Percentiles rank a stretch among this genome's conserved stretches.
Evolutionary conservation across 352 stramenopile genomes (phyloP).

Genomic region (Phytophthora sansomeana): DNA sequence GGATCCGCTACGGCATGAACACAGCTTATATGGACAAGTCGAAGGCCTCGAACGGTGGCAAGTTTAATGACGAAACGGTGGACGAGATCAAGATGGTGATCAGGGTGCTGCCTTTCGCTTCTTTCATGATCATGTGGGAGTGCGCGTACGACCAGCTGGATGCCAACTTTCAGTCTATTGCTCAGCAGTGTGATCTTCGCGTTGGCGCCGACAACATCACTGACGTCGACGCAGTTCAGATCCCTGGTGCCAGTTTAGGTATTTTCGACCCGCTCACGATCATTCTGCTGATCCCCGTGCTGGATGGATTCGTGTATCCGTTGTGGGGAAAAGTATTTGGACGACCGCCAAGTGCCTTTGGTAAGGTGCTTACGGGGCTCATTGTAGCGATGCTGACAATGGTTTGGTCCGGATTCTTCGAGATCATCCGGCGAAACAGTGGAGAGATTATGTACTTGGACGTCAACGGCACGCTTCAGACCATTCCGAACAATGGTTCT

Average conservation of each 20-base stretch:
- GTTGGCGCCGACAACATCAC: slow-evolving; percentile 42
- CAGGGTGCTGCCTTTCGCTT: slow-evolving; percentile 84
- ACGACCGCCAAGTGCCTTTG: slow-evolving; percentile 73
- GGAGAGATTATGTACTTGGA: slow-evolving; percentile 50
- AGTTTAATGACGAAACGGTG: slow-evolving; percentile 84
- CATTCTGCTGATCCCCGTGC: slow-evolving; percentile 77
- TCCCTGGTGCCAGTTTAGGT: slow-evolving; percentile 79
- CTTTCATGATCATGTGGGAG: slow-evolving; percentile 92
- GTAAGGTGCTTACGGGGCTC: slow-evolving; percentile 81
- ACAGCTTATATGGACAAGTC: slow-evolving; percentile 88
- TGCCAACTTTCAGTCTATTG: slow-evolving; percentile 89
- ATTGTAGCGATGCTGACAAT: slow-evolving; percentile 84
- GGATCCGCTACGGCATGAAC: slow-evolving; percentile 85
- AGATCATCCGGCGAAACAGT: slow-evolving; percentile 71
- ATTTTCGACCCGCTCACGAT: slow-evolving; percentile 91
- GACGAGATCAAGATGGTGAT: slow-evolving; percentile 90
- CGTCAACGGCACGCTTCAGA: slow-evolving; percentile 25
- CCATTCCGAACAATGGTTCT: slow-evolving; percentile 66
- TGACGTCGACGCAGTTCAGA: slow-evolving; percentile 52
- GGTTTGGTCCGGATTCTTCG: slow-evolving; percentile 87
- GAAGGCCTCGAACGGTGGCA: slow-evolving; percentile 80
- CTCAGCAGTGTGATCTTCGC: slow-evolving; percentile 85
- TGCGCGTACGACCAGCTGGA: slow-evolving; percentile 89
- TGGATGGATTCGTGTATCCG: slow-evolving; percentile 82
- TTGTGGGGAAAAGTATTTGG: slow-evolving; percentile 62